Evolutionary conservation across 345 rosid species (phyloP), one percentile per base, ranked within the genome.

Genomic region (Populus euphratica): DNA sequence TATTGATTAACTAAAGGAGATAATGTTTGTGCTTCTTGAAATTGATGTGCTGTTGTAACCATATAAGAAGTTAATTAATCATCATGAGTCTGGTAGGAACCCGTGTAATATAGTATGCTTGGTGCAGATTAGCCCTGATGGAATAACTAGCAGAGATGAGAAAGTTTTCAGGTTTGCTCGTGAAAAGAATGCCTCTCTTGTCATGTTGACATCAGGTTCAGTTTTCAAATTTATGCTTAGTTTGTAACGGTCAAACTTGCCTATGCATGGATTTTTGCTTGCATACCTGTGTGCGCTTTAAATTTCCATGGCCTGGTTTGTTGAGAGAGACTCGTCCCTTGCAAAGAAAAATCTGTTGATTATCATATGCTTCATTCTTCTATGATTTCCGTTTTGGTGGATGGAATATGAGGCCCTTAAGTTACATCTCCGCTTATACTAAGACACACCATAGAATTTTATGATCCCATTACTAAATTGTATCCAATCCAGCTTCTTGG

Each of bases 171-270:
- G 73, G 79, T 89, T 88, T 82, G 96, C 98, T 79, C 89, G 89
- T 75, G 94, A 90, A 73, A 87, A 90, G 86, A 84, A 84, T 4
- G 76, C 91, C 73, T 97, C 98, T 70, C 73, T 95, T 68, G 85
- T 95, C 73, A 95, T 95, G 98, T 86, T 93, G 79, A 93, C 99
- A 36, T 95, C 99, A 90, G 99, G 98, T 94, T 71, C 17, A 25
- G 47, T 68, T 20, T 39, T 18, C 33, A n/a, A 21, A 44, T 65
- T 44, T 18, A 17, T 75, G 72, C 65, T 9, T 61, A 10, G 20
- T 2, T n/a, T 14, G 23, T 31, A 73, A 20, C 14, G 0, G 5
- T 47, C 16, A 41, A 43, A 68, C 31, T 54, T 68, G 56, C 9
- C 11, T 38, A 18, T 27, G 39, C 59, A 13, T 33, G 29, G 6